Evolutionary conservation across 2,329 filamentous ascomycete genomes (phyloP).

Genomic region (Cladophialophora psammophila): DNA sequence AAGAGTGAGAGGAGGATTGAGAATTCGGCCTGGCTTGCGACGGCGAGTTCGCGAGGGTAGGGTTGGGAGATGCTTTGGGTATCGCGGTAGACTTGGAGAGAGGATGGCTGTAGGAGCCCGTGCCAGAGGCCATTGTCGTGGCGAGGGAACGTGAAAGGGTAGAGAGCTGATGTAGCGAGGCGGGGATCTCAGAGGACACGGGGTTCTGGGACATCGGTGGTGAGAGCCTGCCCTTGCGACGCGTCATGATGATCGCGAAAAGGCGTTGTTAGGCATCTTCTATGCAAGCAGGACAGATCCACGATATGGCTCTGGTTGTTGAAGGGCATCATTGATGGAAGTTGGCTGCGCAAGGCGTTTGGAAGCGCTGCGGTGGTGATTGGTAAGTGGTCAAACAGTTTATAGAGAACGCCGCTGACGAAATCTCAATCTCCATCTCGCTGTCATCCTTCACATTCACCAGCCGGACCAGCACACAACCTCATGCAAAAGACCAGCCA

Average conservation of each 20-base stretch:
- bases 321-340: constrained; percentile 1
- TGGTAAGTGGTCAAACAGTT: constrained; percentile 3
- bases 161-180: constrained; percentile 36
- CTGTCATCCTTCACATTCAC: neutral
- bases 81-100: neutral
- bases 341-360: constrained; percentile 2
- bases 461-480: neutral
- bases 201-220: constrained; percentile 28
- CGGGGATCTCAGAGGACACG: constrained; percentile 36
- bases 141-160: constrained; percentile 34
- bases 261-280: constrained; percentile 10
- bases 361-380: constrained; percentile 7
- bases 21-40: constrained; percentile 24
- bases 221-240: constrained; percentile 31
- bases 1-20: constrained; percentile 19
- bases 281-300: neutral
- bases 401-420: constrained; percentile 2
- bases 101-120: neutral
- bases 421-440: constrained; percentile 5
- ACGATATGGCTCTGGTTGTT: neutral
- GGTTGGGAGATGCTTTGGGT: neutral
- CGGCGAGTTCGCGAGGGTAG: neutral
- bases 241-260: constrained; percentile 30
- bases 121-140: constrained; percentile 14
- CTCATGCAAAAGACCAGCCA: neutral